Evolutionary conservation across 148 eudicot genomes (phyloP).

Genomic region (Diospyros kaki): DNA sequence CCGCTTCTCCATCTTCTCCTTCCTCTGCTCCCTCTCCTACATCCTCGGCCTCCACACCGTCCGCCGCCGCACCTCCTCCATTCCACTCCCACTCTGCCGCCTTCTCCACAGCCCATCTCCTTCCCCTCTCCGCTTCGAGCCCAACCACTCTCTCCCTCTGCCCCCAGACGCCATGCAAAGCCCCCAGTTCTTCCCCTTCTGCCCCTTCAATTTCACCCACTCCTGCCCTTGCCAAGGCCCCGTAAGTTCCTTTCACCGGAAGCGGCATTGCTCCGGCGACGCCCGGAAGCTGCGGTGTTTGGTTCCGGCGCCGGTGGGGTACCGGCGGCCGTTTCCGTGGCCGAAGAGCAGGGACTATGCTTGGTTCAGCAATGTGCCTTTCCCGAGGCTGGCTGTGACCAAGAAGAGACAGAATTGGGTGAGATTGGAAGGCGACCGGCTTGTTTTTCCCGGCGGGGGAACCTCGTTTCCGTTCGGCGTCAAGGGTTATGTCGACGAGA

Average conservation of each 20-base stretch:
- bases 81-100: not conserved
- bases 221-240: slow-evolving; percentile 49
- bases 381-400: slow-evolving; percentile 20
- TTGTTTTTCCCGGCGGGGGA: slow-evolving; percentile 59
- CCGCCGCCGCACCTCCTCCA: not conserved
- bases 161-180: slow-evolving; percentile 9
- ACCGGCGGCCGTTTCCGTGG: slow-evolving; percentile 49
- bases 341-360: slow-evolving; percentile 54
- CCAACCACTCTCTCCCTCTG: slow-evolving; percentile 24
- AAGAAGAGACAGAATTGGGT: slow-evolving; percentile 59
- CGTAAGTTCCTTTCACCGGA: slow-evolving; percentile 25
- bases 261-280: slow-evolving; percentile 59
- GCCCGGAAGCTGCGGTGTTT: slow-evolving; percentile 38
- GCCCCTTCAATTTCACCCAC: slow-evolving; percentile 35
- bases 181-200: slow-evolving; percentile 19
- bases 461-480: slow-evolving; percentile 47
- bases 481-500: slow-evolving; percentile 31
- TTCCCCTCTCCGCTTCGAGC: slow-evolving; percentile 18
- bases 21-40: slow-evolving; percentile 32
- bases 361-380: slow-evolving; percentile 56
- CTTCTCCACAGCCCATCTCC: not conserved
- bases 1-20: slow-evolving; percentile 2
- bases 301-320: slow-evolving; percentile 46
- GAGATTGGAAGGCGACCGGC: slow-evolving; percentile 32
- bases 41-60: slow-evolving; percentile 23